A percentile compares a stretch with the other conserved stretches of the same genome.
Conservation (phyloP, 768 basidiomycete species). For the Paxillus ammoniavirescens region DNA sequence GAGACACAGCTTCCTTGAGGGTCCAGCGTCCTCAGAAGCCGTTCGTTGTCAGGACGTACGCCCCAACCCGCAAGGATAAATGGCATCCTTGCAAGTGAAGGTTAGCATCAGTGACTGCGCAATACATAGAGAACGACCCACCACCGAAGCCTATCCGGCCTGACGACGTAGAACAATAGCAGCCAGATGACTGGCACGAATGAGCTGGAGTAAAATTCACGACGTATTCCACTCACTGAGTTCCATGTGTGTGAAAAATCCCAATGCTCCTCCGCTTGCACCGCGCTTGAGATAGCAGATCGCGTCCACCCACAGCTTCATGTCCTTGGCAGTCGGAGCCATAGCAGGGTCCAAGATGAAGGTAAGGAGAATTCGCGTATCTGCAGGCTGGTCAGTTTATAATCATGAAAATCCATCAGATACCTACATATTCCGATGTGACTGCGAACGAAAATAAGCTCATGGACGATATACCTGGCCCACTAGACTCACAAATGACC, state of each 20-base stretch:
- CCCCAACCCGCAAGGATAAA: constrained; percentile 53
- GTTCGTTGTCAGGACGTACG: constrained; percentile 16
- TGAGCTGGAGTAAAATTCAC: neutral
- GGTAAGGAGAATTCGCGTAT: constrained; percentile 48
- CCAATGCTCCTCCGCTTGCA: constrained; percentile 44
- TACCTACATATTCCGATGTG: constrained; percentile 53
- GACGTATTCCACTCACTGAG: constrained; percentile 37
- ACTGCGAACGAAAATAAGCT: constrained; percentile 26
- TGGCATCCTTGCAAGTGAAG: constrained; percentile 33
- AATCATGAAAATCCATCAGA: neutral
- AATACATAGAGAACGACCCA: constrained; percentile 16
- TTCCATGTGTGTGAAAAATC: constrained; percentile 59
- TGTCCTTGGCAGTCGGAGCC: constrained; percentile 44
- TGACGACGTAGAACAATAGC: constrained; percentile 43
- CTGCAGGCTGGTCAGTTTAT: constrained; percentile 18
- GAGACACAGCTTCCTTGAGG: neutral
- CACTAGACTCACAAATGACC: constrained; percentile 8
- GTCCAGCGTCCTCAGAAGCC: neutral
- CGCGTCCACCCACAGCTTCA: constrained; percentile 58
- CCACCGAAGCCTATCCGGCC: constrained; percentile 44
- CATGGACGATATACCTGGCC: neutral
- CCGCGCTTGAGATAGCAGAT: constrained; percentile 50
- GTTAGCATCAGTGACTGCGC: neutral
- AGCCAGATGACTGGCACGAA: constrained; percentile 38
- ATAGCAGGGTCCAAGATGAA: constrained; percentile 47